Evolutionary conservation across 192 early-diverging fungal genomes (phyloP).

Genomic region (Umbelopsis ramanniana): DNA sequence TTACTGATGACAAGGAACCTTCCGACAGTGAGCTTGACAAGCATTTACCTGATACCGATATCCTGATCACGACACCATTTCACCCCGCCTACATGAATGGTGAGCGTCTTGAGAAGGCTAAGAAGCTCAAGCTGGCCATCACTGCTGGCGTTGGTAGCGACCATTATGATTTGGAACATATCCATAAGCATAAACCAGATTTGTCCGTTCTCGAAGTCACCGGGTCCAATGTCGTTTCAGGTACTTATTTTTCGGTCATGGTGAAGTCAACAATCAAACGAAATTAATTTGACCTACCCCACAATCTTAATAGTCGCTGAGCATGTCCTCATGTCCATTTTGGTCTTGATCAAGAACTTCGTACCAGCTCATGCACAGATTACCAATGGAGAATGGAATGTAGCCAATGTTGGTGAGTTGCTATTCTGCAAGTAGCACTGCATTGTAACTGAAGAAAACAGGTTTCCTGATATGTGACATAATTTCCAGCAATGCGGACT

Average conservation of each 20-base stretch:
- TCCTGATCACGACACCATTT: conserved; percentile 31
- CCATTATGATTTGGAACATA: conserved; percentile 4
- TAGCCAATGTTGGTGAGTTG: conserved; percentile 18
- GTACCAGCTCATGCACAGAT: conserved; percentile 19
- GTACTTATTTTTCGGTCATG: no score
- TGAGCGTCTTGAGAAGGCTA: conserved; percentile 28
- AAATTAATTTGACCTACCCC: no score
- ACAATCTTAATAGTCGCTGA: neutral
- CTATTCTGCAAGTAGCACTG: neutral
- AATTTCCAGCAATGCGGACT: neutral
- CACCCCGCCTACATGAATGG: conserved; percentile 30
- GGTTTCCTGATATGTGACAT: neutral
- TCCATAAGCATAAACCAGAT: neutral
- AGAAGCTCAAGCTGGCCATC: conserved; percentile 32
- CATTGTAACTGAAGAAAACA: neutral
- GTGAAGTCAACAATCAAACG: no score
- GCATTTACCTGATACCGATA: conserved; percentile 29
- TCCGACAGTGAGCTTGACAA: conserved; percentile 28
- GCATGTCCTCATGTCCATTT: conserved; percentile 7
- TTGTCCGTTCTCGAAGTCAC: conserved; percentile 31
- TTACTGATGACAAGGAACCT: conserved; percentile 17
- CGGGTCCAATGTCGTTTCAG: conserved; percentile 23
- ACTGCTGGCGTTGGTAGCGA: conserved; percentile 33
- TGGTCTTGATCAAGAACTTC: conserved; percentile 17
- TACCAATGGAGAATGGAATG: conserved; percentile 17